Percentiles rank a stretch among this genome's conserved stretches.
Evolutionary conservation across 2,329 filamentous ascomycete species (phyloP).

Genomic region (Aspergillus brasiliensis): DNA sequence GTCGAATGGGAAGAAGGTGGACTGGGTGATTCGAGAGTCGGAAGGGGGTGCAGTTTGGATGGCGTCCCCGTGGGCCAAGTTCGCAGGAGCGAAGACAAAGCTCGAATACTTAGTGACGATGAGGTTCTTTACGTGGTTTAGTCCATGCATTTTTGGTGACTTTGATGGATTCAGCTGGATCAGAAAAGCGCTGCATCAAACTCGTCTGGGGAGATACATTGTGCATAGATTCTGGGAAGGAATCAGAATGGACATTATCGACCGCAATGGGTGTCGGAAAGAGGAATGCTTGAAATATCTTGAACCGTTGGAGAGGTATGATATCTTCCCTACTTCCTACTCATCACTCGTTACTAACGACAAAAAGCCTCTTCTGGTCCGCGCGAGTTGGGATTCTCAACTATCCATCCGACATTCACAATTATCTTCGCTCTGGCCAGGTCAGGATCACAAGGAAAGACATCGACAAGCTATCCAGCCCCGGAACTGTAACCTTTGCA

Average conservation of each 20-base stretch:
- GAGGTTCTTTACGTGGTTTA: background rate
- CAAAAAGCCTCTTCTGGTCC: too few species aligned
- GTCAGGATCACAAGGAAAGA: too few species aligned
- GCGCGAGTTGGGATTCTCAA: too few species aligned
- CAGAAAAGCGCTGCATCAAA: background rate
- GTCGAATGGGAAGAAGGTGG: conserved; percentile 52
- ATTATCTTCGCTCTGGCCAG: too few species aligned
- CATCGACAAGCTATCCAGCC: too few species aligned
- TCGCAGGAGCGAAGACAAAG: background rate
- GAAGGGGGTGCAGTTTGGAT: conserved; percentile 23
- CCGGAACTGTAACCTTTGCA: too few species aligned
- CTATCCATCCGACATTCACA: too few species aligned
- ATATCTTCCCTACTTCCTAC: too few species aligned
- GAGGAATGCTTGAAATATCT: too few species aligned
- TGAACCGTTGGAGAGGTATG: too few species aligned
- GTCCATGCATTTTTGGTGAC: background rate
- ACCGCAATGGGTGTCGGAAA: background rate
- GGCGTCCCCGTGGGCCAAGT: conserved; percentile 1
- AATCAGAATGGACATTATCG: background rate
- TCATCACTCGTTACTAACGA: too few species aligned
- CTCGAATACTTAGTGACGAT: background rate
- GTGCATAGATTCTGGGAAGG: conserved; percentile 3
- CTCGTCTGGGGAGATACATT: background rate
- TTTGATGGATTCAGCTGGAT: conserved; percentile 2
- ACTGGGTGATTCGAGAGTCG: conserved; percentile 28